phyloP scores from a whole-genome alignment of 2,329 filamentous ascomycete species.

The Paraphoma sp. region DNA sequence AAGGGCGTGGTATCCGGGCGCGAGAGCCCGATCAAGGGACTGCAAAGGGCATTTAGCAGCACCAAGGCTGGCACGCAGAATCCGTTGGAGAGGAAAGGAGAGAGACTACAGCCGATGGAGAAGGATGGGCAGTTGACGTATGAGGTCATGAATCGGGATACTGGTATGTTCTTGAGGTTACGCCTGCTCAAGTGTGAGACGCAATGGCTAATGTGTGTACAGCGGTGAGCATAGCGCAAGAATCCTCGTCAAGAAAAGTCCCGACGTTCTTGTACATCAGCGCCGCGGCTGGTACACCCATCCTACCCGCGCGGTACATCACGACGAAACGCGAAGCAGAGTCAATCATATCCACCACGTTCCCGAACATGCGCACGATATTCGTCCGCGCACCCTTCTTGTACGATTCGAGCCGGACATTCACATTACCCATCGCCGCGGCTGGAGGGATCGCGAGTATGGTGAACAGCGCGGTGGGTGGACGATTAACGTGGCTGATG shows the following conservation, averaged over 20 bases:
- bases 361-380: conserved; percentile 77
- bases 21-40: conserved; percentile 79
- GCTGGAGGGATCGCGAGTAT: conserved; percentile 75
- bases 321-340: conserved; percentile 92
- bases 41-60: conserved; percentile 78
- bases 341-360: conserved; percentile 71
- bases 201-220: background rate
- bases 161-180: conserved; percentile 49
- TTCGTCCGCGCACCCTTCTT: conserved; percentile 88
- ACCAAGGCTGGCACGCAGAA: conserved; percentile 69
- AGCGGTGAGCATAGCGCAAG: conserved; percentile 82
- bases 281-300: conserved; percentile 82
- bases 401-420: conserved; percentile 80
- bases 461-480: conserved; percentile 79
- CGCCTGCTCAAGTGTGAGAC: background rate
- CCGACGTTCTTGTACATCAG: conserved; percentile 85
- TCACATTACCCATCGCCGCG: conserved; percentile 86
- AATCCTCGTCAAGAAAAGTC: conserved; percentile 70
- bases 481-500: conserved; percentile 76
- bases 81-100: conserved; percentile 68
- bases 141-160: conserved; percentile 95
- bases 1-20: conserved; percentile 86
- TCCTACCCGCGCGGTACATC: conserved; percentile 86
- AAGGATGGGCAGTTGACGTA: conserved; percentile 84
- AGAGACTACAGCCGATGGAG: conserved; percentile 69